Evolutionary conservation across 148 eudicot genomes (phyloP), one percentile per base, ranked within the genome.

Genomic region (Fallopia convolvulus): DNA sequence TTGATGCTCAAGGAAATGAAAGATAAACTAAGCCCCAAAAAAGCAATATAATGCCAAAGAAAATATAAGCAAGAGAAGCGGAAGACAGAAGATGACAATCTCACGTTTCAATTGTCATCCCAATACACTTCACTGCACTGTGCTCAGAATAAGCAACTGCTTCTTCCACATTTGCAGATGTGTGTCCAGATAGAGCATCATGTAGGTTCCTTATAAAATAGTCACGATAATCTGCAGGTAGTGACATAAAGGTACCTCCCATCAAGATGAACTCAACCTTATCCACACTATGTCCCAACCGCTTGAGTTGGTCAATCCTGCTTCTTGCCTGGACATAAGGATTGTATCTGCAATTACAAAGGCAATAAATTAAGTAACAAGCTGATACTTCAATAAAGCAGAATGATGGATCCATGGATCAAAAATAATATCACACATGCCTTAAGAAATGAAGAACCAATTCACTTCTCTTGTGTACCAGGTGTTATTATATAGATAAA

Each of bases 211-310:
- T 89, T 79, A 78, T 87, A 77, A 95, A 95, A 74, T 87, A 95
- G 79, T 95, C 99, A 65, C 99, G 91, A 76, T 95, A 95, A 9
- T 95, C 99, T 63, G 99, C 82, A 32, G 99, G 94, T 76, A 95
- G 84, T 39, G 99, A 95, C 99, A 95, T 95, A 81, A 95, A 95
- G 74, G 99, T 95, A 39, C 99, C 99, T 78, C 99, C 99, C 99
- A 95, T 95, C 80, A 95, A 85, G 85, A 95, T 95, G 83, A 92
- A 95, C 79, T 95, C 99, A 74, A 95, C 99, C 93, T 95, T 95
- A 80, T 95, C 99, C 44, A 91, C 99, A 88, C 97, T 93, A 75
- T 95, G 99, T 70, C 99, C 99, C 88, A 95, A 75, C 53, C 99
- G 86, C 87, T 95, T 95, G 46, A 95, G 97, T 85, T 95, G 99